These are phyloP conservation scores for Tardiomyces depauwii DNA, from an alignment of 1,139 yeast genomes.

Conservation along the genomic window DNA sequence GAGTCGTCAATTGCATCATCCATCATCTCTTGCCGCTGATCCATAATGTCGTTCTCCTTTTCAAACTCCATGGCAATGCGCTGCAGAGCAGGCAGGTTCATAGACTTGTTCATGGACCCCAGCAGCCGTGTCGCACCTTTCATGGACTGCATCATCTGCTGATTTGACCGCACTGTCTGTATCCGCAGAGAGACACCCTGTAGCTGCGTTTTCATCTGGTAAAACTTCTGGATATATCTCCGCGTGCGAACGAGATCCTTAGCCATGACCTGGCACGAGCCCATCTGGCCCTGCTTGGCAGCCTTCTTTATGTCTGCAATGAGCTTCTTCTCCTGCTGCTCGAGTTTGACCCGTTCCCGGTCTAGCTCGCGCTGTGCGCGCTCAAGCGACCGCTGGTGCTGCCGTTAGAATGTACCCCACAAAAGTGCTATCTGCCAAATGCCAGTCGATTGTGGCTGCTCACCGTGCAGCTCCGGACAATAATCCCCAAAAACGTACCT, in stretches of 20 bases:
- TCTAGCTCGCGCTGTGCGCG: constrained; percentile 88
- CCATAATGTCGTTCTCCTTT: constrained; percentile 91
- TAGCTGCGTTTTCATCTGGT: constrained; percentile 86
- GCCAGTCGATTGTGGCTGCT: constrained; percentile 9
- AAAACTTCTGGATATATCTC: constrained; percentile 69
- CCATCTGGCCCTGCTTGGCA: constrained; percentile 81
- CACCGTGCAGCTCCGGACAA: too few species aligned
- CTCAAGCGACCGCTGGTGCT: constrained; percentile 87
- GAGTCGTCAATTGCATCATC: constrained; percentile 96
- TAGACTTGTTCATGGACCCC: constrained; percentile 75
- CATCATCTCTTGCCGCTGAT: constrained; percentile 97
- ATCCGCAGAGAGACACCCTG: constrained; percentile 89
- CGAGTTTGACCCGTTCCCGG: constrained; percentile 76
- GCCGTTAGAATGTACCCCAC: background rate
- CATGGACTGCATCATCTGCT: constrained; percentile 94
- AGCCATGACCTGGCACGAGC: constrained; percentile 89
- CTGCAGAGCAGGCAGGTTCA: constrained; percentile 84
- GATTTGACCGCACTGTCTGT: constrained; percentile 85
- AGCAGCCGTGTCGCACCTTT: constrained; percentile 81
- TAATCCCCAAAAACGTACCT: constrained; percentile 14
- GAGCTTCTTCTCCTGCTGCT: constrained; percentile 82
- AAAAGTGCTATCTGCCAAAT: background rate
- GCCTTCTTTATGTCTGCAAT: constrained; percentile 78
- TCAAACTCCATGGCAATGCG: constrained; percentile 93
- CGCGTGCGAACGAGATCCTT: constrained; percentile 87